Evolutionary conservation across 257 asterid genomes (phyloP), one percentile per base, ranked within the genome.

Genomic region (Rubia yunnanensis): DNA sequence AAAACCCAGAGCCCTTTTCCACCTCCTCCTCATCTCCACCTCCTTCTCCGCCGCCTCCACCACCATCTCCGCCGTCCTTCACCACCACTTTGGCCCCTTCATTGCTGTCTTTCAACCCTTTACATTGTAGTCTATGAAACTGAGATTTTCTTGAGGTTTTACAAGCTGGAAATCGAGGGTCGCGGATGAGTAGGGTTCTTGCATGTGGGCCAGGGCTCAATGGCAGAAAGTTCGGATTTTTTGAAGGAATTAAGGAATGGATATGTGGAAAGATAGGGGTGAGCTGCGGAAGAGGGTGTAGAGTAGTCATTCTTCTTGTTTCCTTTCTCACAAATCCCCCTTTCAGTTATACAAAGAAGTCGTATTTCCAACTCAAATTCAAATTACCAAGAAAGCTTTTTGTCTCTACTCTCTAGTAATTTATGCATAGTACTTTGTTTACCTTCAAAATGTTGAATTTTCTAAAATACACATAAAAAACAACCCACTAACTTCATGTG

Each of bases 21-120:
- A 62, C 70, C 62, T 72, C 38, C 27, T 63, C 86, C 61, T 79
- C 95, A 70, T 78, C 94, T 24, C 82, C 91, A 24, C 74, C 86
- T 3, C 82, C 95, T 14, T 73, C 92, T 0, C 81, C 64, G n/a
- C 64, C 92, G 35, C 86, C 85, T 1, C 70, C 90, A 1, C 77
- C 80, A 0, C 74, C 81, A 10, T 72, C 75, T 22, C 74, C 81
- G 6, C 75, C 75, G 28, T 69, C 82, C 62, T 75, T 80, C 70
- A 84, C 39, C 48, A 70, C 72, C 15, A 72, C 76, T 68, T 84
- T 79, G 61, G 83, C 70, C 41, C 84, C 95, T 65, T 84, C 77
- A 41, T 71, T 71, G 78, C 92, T 64, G 39, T 74, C 78, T 57
- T 72, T 71, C 5, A 71, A 22, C 52, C 75, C 85, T 61, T 80